Evolutionary conservation across 2,329 filamentous ascomycete species (phyloP), one percentile per base, ranked within the genome.

Genomic region (Colletotrichum brevisporum): DNA sequence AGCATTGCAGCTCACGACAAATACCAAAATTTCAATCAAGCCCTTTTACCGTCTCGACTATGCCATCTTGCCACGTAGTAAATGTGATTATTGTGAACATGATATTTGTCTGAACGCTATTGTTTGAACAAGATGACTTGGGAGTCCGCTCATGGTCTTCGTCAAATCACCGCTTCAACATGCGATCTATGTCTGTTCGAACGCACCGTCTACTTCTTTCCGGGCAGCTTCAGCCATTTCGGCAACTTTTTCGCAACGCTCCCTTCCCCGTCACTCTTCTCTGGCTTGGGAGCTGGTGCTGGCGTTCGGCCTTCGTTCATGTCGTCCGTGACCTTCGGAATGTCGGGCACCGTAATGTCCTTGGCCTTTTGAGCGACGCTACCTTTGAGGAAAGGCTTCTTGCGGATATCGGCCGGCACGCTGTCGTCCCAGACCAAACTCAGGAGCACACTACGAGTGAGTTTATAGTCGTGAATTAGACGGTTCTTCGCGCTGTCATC

Each of bases 351-450:
- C 74, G 89, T 89, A 67, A 96, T 83, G 67, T 90, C 87, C 76
- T 87, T 87, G 1, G 93, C 94, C 75, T 88, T 84, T 60, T 85
- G 84, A 31, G 88, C 86, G 60, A 91, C 84, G 27, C 83, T 81
- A 1, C 78, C 73, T 74, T 88, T 91, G 65, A 96, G 79, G 60
- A 92, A 89, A 16, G 87, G 82, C 26, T 80, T 81, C 36, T 85
- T 85, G 68, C 90, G 84, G 5, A 85, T 86, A 12, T 85, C 81
- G 1, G 82, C 75, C n/a, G 87, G 84, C 1, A 90, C 92, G 45
- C 79, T 84, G 54, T 91, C 87, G 21, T 90, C 88, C 93, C 94
- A 97, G 1, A 90, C 81, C 70, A 97, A 87, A 69, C 91, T 95
- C 51, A 98, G 83, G 9, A 97, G 83, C 39, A 95, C 90, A 41